Conservation (phyloP, 176 grass and related monocot species). For the Avena sativa region DNA sequence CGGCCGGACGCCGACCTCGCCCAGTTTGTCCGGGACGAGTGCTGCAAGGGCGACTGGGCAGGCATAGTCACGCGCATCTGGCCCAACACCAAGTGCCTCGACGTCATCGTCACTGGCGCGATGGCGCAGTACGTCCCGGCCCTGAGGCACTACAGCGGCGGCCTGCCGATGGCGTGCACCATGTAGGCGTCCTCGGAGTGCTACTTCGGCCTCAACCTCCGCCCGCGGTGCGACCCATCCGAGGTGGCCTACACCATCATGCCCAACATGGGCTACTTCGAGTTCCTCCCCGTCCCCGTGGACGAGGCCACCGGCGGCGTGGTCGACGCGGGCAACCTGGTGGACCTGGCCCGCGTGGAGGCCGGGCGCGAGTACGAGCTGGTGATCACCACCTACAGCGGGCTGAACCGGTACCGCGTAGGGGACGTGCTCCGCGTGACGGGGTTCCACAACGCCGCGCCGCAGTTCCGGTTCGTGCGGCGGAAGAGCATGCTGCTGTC, state of each 20-base stretch:
- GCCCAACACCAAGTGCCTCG: slow-evolving; percentile 73
- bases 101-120: slow-evolving; percentile 65
- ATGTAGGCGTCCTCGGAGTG: slow-evolving; percentile 64
- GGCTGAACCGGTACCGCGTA: slow-evolving; percentile 66
- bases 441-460: slow-evolving; percentile 62
- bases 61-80: slow-evolving; percentile 60
- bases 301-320: too few species aligned
- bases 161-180: slow-evolving; percentile 56
- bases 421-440: slow-evolving; percentile 60
- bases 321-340: neutral
- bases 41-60: slow-evolving; percentile 55
- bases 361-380: slow-evolving; percentile 63
- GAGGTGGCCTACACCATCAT: slow-evolving; percentile 73
- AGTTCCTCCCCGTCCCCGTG: slow-evolving; percentile 52
- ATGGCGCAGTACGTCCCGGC: slow-evolving; percentile 77
- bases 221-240: slow-evolving; percentile 52
- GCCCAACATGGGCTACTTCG: slow-evolving; percentile 84
- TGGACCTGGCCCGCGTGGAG: slow-evolving; percentile 56
- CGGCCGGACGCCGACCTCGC: slow-evolving; percentile 55
- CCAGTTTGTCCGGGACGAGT: slow-evolving; percentile 47
- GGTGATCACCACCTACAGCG: slow-evolving; percentile 74
- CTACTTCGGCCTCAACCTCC: slow-evolving; percentile 67
- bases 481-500: slow-evolving; percentile 66
- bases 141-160: slow-evolving; percentile 55
- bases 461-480: slow-evolving; percentile 64